Percentiles rank a stretch among this genome's conserved stretches.
phyloP scores from a whole-genome alignment of 495 filamentous ascomycete species.

The Venustampulla echinocandica region DNA sequence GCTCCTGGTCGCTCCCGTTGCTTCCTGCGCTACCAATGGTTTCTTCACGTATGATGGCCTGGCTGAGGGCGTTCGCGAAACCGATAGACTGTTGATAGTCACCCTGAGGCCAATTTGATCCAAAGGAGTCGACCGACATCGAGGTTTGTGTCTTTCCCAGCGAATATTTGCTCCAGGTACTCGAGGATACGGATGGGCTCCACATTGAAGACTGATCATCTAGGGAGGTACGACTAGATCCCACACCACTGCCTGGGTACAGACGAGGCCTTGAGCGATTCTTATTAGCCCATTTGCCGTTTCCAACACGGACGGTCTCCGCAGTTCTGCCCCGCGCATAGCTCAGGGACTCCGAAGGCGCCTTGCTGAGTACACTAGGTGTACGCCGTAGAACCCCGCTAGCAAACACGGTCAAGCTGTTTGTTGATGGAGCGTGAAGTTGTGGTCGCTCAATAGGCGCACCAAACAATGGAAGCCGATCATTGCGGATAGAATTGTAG shows the following conservation, averaged over 20 bases:
- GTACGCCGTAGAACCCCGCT: slow-evolving; percentile 64
- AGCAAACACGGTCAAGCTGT: slow-evolving; percentile 46
- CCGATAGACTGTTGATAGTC: slow-evolving; percentile 96
- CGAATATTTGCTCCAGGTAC: slow-evolving; percentile 92
- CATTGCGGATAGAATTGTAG: slow-evolving; percentile 78
- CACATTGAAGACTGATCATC: slow-evolving; percentile 86
- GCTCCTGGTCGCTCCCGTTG: slow-evolving; percentile 34
- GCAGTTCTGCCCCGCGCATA: slow-evolving; percentile 61
- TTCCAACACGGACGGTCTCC: slow-evolving; percentile 50
- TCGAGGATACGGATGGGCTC: slow-evolving; percentile 75
- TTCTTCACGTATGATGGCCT: slow-evolving; percentile 94
- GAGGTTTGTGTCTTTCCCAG: slow-evolving; percentile 82
- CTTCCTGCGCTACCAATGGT: slow-evolving; percentile 44
- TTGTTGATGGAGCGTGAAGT: slow-evolving; percentile 25
- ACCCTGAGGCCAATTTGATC: slow-evolving; percentile 64
- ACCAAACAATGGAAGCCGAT: slow-evolving; percentile 76
- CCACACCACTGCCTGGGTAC: slow-evolving; percentile 69
- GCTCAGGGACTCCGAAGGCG: slow-evolving; percentile 66
- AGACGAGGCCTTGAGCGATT: slow-evolving; percentile 75
- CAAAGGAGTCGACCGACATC: slow-evolving; percentile 82
- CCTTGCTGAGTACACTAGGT: slow-evolving; percentile 86
- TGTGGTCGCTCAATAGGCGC: slow-evolving; percentile 28
- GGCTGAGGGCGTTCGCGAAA: slow-evolving; percentile 93
- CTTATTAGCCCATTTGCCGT: slow-evolving; percentile 72
- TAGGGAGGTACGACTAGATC: slow-evolving; percentile 87